Evolutionary conservation across 2,329 filamentous ascomycete genomes (phyloP), one percentile per base, ranked within the genome.

Genomic region (Aureobasidium vineae): DNA sequence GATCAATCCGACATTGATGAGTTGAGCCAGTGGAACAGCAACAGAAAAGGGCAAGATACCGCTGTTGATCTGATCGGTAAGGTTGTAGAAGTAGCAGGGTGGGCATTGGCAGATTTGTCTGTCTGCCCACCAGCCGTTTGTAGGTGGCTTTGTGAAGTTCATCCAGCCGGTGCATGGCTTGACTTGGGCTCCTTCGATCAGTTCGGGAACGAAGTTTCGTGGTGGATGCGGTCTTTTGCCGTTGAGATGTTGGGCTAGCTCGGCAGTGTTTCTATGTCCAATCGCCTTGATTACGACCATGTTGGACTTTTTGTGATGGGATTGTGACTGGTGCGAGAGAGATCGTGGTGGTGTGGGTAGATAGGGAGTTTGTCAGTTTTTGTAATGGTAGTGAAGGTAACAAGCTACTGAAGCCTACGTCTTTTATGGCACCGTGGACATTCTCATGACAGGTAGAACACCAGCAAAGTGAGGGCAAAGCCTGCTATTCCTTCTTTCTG

Each of bases 91-190:
- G 49, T 64, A 64, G 49, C 61, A 64, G 5, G 61, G 61, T 23
- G 61, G 61, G 49, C 61, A 64, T 16, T 43, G 36, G 49, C 61
- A 64, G n/a, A 16, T 3, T 54, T 64, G 61, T 43, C 61, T 50
- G 36, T 41, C 26, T 13, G 49, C 49, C 61, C 61, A 64, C 61
- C 61, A 64, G 49, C 61, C 61, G n/a, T 19, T 36, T 2, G n/a
- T 8, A 11, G 61, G 61, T 21, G 61, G 61, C 38, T 64, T 64
- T 36, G 4, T 8, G 33, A 64, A 49, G 21, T 53, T 21, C 15
- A n/a, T n/a, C 61, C 61, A 64, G 59, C 45, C 59, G 45, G 59
- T 63, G 59, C 45, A 63, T 6, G 59, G 59, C 26, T 63, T 63
- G 33, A 41, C 31, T 26, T 61, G 57, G 13, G 43, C 41, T 21